Evolutionary conservation across 1,284 basidiomycete genomes (phyloP).

Genomic region (Rhodotorula glutinis): DNA sequence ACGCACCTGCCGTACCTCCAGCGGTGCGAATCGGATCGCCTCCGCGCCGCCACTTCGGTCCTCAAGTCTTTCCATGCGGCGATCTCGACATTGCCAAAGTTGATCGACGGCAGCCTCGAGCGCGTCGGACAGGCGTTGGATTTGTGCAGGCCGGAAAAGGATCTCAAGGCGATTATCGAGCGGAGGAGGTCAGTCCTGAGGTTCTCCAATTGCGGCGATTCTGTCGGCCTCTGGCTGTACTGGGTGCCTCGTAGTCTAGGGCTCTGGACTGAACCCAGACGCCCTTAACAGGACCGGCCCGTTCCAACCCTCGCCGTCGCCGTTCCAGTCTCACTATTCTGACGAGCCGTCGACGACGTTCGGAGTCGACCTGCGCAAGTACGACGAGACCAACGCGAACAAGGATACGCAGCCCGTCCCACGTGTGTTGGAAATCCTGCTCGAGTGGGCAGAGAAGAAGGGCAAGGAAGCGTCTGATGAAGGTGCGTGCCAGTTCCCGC

Average conservation of each 20-base stretch:
- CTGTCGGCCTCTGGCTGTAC: neutral
- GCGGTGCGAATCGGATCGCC: conserved; percentile 40
- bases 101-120: conserved; percentile 8
- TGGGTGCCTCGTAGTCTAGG: neutral
- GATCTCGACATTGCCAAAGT: conserved; percentile 18
- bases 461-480: conserved; percentile 8
- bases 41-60: conserved; percentile 37
- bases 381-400: conserved; percentile 30
- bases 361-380: conserved; percentile 38
- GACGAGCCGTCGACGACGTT: conserved; percentile 29
- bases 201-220: neutral
- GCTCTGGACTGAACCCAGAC: too few species aligned
- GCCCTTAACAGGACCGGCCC: conserved; percentile 31
- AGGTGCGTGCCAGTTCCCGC: conserved; percentile 1
- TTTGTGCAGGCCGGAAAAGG: conserved; percentile 31
- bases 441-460: conserved; percentile 17
- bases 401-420: conserved; percentile 10
- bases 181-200: conserved; percentile 13
- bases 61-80: conserved; percentile 27
- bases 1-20: conserved; percentile 35
- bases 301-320: conserved; percentile 37
- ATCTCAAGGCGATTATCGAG: conserved; percentile 40
- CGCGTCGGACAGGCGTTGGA: conserved; percentile 30
- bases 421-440: conserved; percentile 22
- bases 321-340: conserved; percentile 38